phyloP scores from a whole-genome alignment of 2,329 filamentous ascomycete genomes.

The Plenodomus lindquistii region DNA sequence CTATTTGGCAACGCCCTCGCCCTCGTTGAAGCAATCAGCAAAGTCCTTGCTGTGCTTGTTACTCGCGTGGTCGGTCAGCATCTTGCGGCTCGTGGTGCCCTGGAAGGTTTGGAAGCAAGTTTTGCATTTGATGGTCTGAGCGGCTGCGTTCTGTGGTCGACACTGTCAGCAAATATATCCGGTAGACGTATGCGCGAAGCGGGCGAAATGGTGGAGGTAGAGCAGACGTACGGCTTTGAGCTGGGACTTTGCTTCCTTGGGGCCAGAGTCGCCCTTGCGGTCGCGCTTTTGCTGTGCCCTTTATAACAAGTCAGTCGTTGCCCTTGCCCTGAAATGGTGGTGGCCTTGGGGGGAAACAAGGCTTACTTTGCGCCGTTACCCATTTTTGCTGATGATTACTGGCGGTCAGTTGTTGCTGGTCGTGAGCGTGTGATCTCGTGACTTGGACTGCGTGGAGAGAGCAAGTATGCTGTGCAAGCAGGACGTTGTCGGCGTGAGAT shows the following conservation, averaged over 20 bases:
- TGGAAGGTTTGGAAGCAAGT: constrained; percentile 79
- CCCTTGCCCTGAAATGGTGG: not conserved
- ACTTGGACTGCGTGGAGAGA: no score
- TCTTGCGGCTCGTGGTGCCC: constrained; percentile 73
- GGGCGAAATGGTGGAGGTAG: no score
- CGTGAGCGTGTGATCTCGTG: constrained; percentile 5
- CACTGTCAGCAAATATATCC: no score
- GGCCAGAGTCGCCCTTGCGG: constrained; percentile 35
- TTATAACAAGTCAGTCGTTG: constrained; percentile 19
- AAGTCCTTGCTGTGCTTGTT: constrained; percentile 79
- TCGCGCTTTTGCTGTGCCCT: constrained; percentile 47
- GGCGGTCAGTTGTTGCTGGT: constrained; percentile 17
- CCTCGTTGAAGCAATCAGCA: constrained; percentile 65
- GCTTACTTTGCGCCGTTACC: constrained; percentile 46
- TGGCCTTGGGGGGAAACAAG: not conserved
- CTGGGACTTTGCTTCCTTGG: constrained; percentile 41
- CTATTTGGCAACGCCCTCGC: constrained; percentile 38
- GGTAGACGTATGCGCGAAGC: no score
- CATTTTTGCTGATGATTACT: constrained; percentile 28
- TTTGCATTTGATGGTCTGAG: constrained; percentile 76
- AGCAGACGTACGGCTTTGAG: constrained; percentile 38
- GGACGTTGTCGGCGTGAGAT: constrained; percentile 10
- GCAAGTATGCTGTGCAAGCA: constrained; percentile 11
- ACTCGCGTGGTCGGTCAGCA: constrained; percentile 70
- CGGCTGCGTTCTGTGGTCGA: constrained; percentile 72